Base-by-base conservation (phyloP, 2,329 filamentous ascomycete genomes). In the Fusarium vanettenii region DNA sequence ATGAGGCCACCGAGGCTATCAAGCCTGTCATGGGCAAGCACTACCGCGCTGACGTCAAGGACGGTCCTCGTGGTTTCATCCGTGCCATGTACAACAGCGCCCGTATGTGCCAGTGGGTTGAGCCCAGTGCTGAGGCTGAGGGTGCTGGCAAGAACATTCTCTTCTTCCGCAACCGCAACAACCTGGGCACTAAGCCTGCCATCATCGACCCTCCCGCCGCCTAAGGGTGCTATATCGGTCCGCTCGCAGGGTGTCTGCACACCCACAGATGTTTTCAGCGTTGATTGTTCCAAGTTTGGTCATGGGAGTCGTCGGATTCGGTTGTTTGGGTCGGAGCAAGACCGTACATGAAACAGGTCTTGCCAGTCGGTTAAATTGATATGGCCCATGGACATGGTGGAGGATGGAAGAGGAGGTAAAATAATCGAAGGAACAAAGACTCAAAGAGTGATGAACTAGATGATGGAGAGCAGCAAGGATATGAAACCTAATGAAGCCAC, bases 81-180 rank as follows among this genome's bases (percentile, higher is more conserved):
- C 90, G 89, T 83, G 91, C 94, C 78, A 86, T 99, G 82, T 99
- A 92, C 90, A 93, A 86, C 77, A 94, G 90, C 79, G 91, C 94
- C 50, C 92, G 97, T 72, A 91, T 89, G 91, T 99, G 97, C 90
- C 95, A 98, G 85, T 99, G 95, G 94, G 95, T 99, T 73, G 97
- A 99, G 91, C 95, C 95, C 66, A 95, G 91, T 80, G 93, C 91
- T 79, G 94, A 91, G 64, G 94, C 95, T 60, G 85, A 91, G 81
- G 96, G 95, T 37, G 92, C 95, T 79, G 92, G 92, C 82, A 93
- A 95, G 87, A 92, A 93, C 72, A 92, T 99, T 33, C 85, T 97
- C 65, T 98, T 99, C 90, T 99, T 94, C 93, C 92, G 96, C 81
- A 99, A 99, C 89, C 89, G 89, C 79, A 99, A 98, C 86, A 94